Percentiles rank a stretch among this genome's conserved stretches.
phyloP scores from a whole-genome alignment of 2,329 filamentous ascomycete genomes.

The Aspergillus amoenus region DNA sequence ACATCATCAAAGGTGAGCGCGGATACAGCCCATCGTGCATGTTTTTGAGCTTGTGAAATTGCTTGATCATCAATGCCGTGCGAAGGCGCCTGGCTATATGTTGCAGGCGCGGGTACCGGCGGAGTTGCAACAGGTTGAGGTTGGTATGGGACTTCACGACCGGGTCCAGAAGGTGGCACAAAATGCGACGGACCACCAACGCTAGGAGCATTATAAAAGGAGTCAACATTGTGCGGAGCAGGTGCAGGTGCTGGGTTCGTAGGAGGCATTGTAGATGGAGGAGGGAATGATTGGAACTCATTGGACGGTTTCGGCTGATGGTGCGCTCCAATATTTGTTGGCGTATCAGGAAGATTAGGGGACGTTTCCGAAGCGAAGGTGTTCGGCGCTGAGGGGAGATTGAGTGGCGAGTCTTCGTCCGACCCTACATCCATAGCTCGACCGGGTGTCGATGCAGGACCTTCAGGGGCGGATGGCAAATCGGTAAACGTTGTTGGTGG shows the following conservation, averaged over 20 bases:
- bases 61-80: conserved; percentile 65
- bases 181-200: conserved; percentile 17
- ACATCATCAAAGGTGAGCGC: conserved; percentile 97
- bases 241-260: conserved; percentile 20
- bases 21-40: conserved; percentile 95
- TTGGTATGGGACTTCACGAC: conserved; percentile 20
- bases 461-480: conserved; percentile 24
- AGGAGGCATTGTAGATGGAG: conserved; percentile 34
- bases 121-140: conserved; percentile 23
- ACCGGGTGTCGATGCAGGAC: conserved; percentile 23
- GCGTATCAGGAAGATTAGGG: conserved; percentile 35
- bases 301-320: conserved; percentile 21
- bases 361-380: conserved; percentile 31
- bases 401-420: conserved; percentile 30
- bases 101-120: conserved; percentile 18
- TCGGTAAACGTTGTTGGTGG: conserved; percentile 20
- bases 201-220: conserved; percentile 23
- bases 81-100: conserved; percentile 21
- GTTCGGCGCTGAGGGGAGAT: conserved; percentile 41
- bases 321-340: conserved; percentile 19
- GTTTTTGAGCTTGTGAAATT: conserved; percentile 82
- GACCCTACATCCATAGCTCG: conserved; percentile 37
- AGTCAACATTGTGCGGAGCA: conserved; percentile 21
- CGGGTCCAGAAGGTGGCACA: conserved; percentile 20
- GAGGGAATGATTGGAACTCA: conserved; percentile 43